Evolutionary conservation across 371 early-diverging fungal species (phyloP), one percentile per base, ranked within the genome.

Genomic region (Rhizopus delemar): DNA sequence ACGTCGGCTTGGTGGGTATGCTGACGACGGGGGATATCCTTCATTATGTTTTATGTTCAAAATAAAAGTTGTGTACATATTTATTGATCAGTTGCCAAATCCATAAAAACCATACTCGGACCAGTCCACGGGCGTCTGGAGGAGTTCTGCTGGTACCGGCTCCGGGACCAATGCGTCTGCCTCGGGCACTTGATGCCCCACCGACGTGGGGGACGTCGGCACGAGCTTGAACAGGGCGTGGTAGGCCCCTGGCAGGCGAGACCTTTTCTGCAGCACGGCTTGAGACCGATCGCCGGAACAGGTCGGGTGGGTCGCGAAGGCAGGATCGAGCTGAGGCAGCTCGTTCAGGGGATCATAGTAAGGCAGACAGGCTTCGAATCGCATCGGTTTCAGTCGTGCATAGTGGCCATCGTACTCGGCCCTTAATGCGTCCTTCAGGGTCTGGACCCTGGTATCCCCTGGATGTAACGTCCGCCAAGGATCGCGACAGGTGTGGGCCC

Each of bases 391-490:
- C 32, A 75, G 66, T 35, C 57, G 56, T 12, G 58, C 50, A 50
- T 78, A 78, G 39, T 63, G 68, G 0, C 31, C 22, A 57, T 81
- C 77, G 53, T 72, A 64, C 66, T 72, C 67, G n/a, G 49, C 31
- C 31, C 71, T 36, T 13, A 80, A 41, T 2, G 81, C 75, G 38
- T 75, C 74, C 3, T 61, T 41, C 29, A 70, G 49, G 9, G 67
- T 69, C 49, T 60, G 66, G n/a, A 75, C 71, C 28, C 52, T 45
- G 9, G 45, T 32, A 28, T 73, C 66, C 8, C 60, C 56, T 22
- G 69, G 68, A 66, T 82, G 85, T 15, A 87, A 65, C 1, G 72
- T 64, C 0, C 63, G 59, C 86, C 86, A 87, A n/a, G 87, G 87
- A 45, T 85, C 69, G 36, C 82, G 80, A 57, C 87, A 87, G 1